Conservation (phyloP, 2,329 filamentous ascomycete species). For the Paracamarosporium sp. region DNA sequence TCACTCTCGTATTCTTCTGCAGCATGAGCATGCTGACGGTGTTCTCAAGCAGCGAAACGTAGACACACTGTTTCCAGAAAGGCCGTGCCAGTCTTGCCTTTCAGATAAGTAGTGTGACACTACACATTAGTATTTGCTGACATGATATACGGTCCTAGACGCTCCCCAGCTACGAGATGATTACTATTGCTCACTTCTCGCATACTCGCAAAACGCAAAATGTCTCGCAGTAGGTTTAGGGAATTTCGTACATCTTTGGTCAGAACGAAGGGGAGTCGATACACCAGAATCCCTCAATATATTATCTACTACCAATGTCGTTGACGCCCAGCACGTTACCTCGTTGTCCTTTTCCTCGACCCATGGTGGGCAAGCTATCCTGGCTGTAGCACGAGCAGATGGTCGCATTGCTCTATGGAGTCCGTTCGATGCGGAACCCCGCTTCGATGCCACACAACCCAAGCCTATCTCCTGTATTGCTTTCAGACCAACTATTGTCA, state of each 20-base stretch:
- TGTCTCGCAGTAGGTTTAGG: conserved; percentile 85
- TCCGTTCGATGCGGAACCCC: conserved; percentile 70
- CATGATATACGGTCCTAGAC: conserved; percentile 73
- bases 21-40: neutral
- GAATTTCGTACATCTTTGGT: conserved; percentile 86
- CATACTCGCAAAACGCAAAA: conserved; percentile 77
- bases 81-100: conserved; percentile 73
- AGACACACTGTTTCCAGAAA: conserved; percentile 33
- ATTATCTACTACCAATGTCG: conserved; percentile 50
- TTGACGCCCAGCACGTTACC: conserved; percentile 65
- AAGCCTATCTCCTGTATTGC: conserved; percentile 78
- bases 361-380: conserved; percentile 76
- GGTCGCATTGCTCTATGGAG: conserved; percentile 81
- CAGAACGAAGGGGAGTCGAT: conserved; percentile 73
- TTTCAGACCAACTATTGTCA: conserved; percentile 73
- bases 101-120: conserved; percentile 66
- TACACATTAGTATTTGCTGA: conserved; percentile 34
- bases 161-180: conserved; percentile 90
- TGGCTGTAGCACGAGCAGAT: conserved; percentile 83
- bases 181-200: conserved; percentile 91
- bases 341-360: conserved; percentile 89
- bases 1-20: neutral
- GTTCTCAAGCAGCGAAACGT: conserved; percentile 31
- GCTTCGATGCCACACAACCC: conserved; percentile 78
- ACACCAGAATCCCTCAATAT: conserved; percentile 61